Percentiles rank a stretch among this genome's conserved stretches.
phyloP scores from a whole-genome alignment of 2,329 filamentous ascomycete genomes.

The Colletotrichum endophyticum region DNA sequence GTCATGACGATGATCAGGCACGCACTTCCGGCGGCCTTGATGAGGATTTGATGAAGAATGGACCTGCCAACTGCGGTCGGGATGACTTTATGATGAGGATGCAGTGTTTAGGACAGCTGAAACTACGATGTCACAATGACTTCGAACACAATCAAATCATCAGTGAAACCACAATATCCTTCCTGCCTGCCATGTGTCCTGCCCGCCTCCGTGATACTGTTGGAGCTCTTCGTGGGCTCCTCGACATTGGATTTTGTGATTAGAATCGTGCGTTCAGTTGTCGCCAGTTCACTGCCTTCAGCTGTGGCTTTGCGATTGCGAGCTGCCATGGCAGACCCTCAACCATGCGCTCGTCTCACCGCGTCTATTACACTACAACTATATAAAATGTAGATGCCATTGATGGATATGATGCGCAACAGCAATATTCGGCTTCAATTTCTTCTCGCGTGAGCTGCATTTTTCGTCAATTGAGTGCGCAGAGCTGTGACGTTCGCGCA shows the following conservation, averaged over 20 bases:
- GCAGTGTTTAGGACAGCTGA: constrained; percentile 13
- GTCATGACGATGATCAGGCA: constrained; percentile 11
- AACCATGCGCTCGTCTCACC: neutral
- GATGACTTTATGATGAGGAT: constrained; percentile 19
- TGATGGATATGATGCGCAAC: neutral
- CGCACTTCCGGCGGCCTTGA: neutral
- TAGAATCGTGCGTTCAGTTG: too few relatives aligned
- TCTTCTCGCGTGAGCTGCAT: neutral
- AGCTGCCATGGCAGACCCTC: too few relatives aligned
- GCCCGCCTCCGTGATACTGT: neutral
- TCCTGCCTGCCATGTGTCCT: too few relatives aligned
- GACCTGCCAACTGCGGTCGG: constrained; percentile 15
- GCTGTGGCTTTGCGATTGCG: neutral
- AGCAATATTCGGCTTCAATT: neutral
- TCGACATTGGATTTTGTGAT: too few relatives aligned
- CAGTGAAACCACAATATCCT: neutral
- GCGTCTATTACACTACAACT: neutral
- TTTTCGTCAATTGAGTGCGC: neutral
- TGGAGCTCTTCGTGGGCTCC: too few relatives aligned
- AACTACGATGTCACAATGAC: neutral
- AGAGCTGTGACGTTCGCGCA: neutral
- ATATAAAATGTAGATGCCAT: neutral
- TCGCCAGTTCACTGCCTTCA: neutral
- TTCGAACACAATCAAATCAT: constrained; percentile 9
- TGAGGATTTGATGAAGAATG: constrained; percentile 15